Percentiles rank a stretch among this genome's conserved stretches.
Evolutionary conservation across 768 basidiomycete species (phyloP).

Genomic region (Auricularia cornea): DNA sequence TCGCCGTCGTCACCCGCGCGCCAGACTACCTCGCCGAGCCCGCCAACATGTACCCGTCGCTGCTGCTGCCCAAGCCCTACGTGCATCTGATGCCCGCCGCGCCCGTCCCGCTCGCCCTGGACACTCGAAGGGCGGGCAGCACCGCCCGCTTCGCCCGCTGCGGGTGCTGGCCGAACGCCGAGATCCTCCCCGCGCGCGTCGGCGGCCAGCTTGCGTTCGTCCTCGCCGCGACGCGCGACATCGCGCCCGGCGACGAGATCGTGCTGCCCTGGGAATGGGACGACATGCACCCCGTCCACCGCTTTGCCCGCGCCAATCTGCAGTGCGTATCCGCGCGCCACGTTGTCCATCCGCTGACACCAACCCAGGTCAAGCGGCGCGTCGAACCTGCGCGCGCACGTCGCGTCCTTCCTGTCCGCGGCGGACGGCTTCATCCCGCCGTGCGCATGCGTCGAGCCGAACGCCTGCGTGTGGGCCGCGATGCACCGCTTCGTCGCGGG

Average conservation of each 20-base stretch:
- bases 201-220: conserved; percentile 49
- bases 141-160: conserved; percentile 53
- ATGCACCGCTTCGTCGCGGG: too few species aligned
- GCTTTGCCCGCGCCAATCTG: not conserved
- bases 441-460: too few species aligned
- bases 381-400: too few species aligned
- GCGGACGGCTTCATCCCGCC: too few species aligned
- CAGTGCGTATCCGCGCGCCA: too few species aligned
- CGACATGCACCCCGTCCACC: conserved; percentile 79
- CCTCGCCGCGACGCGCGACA: conserved; percentile 70
- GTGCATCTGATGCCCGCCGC: conserved; percentile 62
- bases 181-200: conserved; percentile 38
- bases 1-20: not conserved
- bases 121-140: conserved; percentile 61
- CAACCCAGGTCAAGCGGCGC: too few species aligned
- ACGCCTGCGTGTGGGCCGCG: too few species aligned
- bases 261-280: conserved; percentile 97
- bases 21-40: not conserved
- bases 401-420: too few species aligned
- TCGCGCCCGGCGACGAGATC: conserved; percentile 76
- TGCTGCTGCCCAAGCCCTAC: conserved; percentile 74
- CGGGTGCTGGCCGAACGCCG: conserved; percentile 61
- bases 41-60: conserved; percentile 5
- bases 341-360: too few species aligned
- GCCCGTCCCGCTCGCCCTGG: conserved; percentile 46